Percentiles rank a stretch among this genome's conserved stretches.
Evolutionary conservation across 2,329 filamentous ascomycete species (phyloP).

Genomic region (Aspergillus caelatus): DNA sequence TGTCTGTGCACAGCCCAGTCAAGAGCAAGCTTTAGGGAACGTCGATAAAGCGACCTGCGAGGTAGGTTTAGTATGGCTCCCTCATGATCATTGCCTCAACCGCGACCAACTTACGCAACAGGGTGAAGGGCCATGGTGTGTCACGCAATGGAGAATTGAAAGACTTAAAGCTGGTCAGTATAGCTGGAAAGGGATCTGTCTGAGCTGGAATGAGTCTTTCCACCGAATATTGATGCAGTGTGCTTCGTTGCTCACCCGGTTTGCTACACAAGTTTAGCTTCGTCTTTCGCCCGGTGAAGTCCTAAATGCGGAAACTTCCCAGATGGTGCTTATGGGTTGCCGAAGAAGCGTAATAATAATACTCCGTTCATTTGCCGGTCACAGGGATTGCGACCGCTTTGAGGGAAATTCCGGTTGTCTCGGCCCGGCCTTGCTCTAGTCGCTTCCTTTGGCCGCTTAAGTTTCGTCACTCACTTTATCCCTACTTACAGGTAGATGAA

Average conservation of each 20-base stretch:
- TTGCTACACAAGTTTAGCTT: not conserved
- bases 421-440: constrained; percentile 27
- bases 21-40: constrained; percentile 87
- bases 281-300: not conserved
- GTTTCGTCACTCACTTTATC: constrained; percentile 20
- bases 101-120: constrained; percentile 38
- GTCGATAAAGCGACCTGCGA: constrained; percentile 76
- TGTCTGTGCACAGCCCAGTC: constrained; percentile 95
- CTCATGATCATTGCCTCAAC: constrained; percentile 9
- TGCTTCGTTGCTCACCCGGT: not conserved
- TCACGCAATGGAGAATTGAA: not conserved
- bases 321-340: constrained; percentile 21
- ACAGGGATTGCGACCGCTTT: constrained; percentile 22
- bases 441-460: constrained; percentile 9
- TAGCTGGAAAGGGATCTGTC: not conserved
- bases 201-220: not conserved
- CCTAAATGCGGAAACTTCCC: constrained; percentile 23
- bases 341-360: constrained; percentile 38
- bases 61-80: constrained; percentile 29
- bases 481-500: not conserved
- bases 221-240: not conserved
- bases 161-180: not conserved
- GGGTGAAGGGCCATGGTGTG: constrained; percentile 40
- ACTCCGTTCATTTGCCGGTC: constrained; percentile 32
- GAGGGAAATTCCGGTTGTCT: constrained; percentile 34